Conservation (phyloP, 2,329 filamentous ascomycete genomes). For the Monilinia laxa region DNA sequence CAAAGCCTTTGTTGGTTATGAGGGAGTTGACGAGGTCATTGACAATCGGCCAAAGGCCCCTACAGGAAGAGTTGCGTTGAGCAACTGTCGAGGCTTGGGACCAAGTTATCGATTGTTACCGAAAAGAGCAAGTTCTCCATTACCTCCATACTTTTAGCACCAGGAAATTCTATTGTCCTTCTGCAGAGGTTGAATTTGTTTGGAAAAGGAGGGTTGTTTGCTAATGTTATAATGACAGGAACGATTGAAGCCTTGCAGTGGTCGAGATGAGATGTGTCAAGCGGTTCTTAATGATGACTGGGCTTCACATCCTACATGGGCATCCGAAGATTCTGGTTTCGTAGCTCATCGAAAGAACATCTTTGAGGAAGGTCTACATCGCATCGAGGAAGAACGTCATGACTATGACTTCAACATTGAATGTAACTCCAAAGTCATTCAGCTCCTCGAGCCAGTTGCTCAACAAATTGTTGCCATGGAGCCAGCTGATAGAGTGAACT, state of each 20-base stretch:
- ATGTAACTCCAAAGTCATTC: constrained; percentile 89
- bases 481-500: constrained; percentile 67
- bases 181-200: background rate
- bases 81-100: constrained; percentile 92
- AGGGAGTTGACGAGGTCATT: constrained; percentile 73
- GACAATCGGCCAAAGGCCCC: constrained; percentile 76
- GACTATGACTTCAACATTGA: constrained; percentile 99
- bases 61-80: constrained; percentile 81
- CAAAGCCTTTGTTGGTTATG: constrained; percentile 77
- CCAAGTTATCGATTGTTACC: constrained; percentile 93
- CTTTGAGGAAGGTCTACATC: constrained; percentile 89
- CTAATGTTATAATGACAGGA: constrained; percentile 50
- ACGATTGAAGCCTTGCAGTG: constrained; percentile 86
- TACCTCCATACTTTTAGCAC: constrained; percentile 1
- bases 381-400: constrained; percentile 96
- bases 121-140: constrained; percentile 59
- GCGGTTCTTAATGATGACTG: constrained; percentile 95
- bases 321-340: constrained; percentile 95
- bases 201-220: constrained; percentile 1
- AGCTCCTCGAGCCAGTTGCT: constrained; percentile 90
- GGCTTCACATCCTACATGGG: constrained; percentile 98
- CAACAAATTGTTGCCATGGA: constrained; percentile 84
- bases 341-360: constrained; percentile 96
- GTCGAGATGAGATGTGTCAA: constrained; percentile 90
- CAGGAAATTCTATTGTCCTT: background rate